phyloP scores from a whole-genome alignment of 2,329 filamentous ascomycete genomes.

The Pseudogymnoascus sp. region DNA sequence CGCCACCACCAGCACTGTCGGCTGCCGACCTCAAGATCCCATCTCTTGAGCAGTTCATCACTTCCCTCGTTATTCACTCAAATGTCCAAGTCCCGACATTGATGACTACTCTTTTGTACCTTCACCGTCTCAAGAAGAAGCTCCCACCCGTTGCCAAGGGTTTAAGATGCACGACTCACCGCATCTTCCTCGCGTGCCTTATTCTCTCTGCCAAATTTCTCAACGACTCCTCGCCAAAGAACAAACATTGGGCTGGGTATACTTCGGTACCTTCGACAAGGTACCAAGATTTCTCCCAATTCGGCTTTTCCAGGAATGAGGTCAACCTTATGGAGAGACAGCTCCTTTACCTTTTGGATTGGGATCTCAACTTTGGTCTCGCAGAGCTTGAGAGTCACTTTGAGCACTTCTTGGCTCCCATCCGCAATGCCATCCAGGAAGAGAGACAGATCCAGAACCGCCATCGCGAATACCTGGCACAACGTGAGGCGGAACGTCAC shows the following conservation, averaged over 20 bases:
- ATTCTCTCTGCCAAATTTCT: slow-evolving; percentile 92
- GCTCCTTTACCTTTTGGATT: slow-evolving; percentile 86
- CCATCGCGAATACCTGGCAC: slow-evolving; percentile 20
- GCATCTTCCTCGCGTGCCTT: slow-evolving; percentile 87
- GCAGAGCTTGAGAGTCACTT: slow-evolving; percentile 82
- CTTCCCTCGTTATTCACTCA: slow-evolving; percentile 79
- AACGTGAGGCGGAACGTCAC: slow-evolving; percentile 17
- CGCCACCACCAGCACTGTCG: slow-evolving; percentile 34
- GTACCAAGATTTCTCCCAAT: slow-evolving; percentile 45
- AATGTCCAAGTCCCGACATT: slow-evolving; percentile 96
- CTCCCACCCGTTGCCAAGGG: slow-evolving; percentile 93
- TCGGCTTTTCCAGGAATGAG: slow-evolving; percentile 89
- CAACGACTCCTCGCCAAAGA: slow-evolving; percentile 98
- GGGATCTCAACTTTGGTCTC: slow-evolving; percentile 80
- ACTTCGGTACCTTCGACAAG: slow-evolving; percentile 66
- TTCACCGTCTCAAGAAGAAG: slow-evolving; percentile 72
- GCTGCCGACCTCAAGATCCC: slow-evolving; percentile 55
- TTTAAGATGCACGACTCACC: slow-evolving; percentile 91
- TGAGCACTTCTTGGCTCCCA: slow-evolving; percentile 79
- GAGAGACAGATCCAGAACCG: slow-evolving; percentile 20
- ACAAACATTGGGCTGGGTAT: slow-evolving; percentile 99
- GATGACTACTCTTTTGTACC: slow-evolving; percentile 94
- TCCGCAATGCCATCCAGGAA: slow-evolving; percentile 51
- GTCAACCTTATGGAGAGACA: slow-evolving; percentile 99
- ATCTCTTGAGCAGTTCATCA: slow-evolving; percentile 83